phyloP scores from a whole-genome alignment of 441 rosid species.

The Hura crepitans region DNA sequence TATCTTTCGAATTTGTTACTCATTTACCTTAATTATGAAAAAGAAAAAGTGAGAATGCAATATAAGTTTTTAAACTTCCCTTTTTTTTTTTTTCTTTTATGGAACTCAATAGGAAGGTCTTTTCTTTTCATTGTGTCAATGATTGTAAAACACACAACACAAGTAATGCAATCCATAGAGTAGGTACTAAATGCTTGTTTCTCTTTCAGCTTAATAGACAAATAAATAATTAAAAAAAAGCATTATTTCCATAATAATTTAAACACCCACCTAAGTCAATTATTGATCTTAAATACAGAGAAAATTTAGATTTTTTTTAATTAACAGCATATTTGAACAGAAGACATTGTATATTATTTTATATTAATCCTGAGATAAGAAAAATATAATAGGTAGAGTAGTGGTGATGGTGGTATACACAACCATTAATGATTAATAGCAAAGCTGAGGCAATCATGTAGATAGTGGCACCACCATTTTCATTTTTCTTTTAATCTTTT shows the following conservation, averaged over 20 bases:
- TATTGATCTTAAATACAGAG: no score
- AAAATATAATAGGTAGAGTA: neutral
- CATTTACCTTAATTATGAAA: no score
- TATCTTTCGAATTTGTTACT: no score
- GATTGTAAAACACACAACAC: neutral
- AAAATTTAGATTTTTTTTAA: neutral
- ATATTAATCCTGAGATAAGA: neutral
- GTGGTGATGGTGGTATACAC: neutral
- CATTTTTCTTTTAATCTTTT: slow-evolving; percentile 1
- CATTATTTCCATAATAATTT: neutral
- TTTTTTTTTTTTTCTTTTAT: no score
- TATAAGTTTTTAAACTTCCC: no score
- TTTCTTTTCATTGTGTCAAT: neutral
- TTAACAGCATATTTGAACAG: neutral
- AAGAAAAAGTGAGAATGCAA: no score
- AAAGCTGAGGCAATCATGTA: slow-evolving; percentile 18
- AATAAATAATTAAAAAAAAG: neutral
- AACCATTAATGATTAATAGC: slow-evolving; percentile 17
- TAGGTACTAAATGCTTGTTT: neutral
- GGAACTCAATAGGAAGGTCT: slow-evolving; percentile 3
- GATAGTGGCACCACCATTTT: slow-evolving; percentile 17
- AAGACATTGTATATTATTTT: neutral
- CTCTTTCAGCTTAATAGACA: neutral
- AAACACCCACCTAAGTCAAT: neutral
- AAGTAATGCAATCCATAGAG: neutral